phyloP scores from a whole-genome alignment of 2,329 filamentous ascomycete species.

The Tolypocladium tropicale region DNA sequence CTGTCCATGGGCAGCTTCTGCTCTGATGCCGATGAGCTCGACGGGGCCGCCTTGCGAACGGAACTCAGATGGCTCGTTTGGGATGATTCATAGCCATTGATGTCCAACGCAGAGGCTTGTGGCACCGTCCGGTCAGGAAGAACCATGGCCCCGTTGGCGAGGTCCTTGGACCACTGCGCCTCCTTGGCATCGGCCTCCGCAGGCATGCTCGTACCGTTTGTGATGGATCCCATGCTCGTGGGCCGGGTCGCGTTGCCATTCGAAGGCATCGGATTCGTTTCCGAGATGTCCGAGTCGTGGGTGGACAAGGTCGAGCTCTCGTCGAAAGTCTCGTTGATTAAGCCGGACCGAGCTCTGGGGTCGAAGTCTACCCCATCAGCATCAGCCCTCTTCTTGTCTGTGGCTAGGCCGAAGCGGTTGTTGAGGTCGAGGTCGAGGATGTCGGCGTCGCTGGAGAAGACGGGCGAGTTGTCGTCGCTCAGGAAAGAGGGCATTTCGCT shows the following conservation, averaged over 20 bases:
- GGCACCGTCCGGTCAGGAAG: conserved; percentile 19
- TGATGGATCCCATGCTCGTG: conserved; percentile 49
- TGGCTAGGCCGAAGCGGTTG: conserved; percentile 24
- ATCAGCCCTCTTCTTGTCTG: conserved; percentile 23
- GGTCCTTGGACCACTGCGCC: conserved; percentile 11
- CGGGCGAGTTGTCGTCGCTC: conserved; percentile 32
- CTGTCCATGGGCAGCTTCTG: neutral
- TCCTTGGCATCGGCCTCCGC: conserved; percentile 18
- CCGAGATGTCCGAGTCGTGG: conserved; percentile 41
- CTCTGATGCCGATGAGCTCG: neutral
- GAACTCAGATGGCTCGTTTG: neutral
- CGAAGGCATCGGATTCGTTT: conserved; percentile 29
- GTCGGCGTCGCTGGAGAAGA: conserved; percentile 30
- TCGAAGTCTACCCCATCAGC: conserved; percentile 26
- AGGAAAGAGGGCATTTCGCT: conserved; percentile 45
- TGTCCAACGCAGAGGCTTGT: conserved; percentile 7
- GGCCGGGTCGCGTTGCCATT: conserved; percentile 31
- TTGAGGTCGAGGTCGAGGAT: conserved; percentile 33
- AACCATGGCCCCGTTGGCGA: conserved; percentile 15
- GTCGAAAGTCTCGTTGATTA: conserved; percentile 43
- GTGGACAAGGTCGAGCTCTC: conserved; percentile 43
- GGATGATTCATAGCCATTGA: conserved; percentile 6
- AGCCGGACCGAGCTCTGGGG: conserved; percentile 30
- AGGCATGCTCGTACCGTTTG: conserved; percentile 41
- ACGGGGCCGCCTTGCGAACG: neutral